Percentiles rank a stretch among this genome's conserved stretches.
Conservation (phyloP, 441 rosid species). For the Pelargonium australe region DNA sequence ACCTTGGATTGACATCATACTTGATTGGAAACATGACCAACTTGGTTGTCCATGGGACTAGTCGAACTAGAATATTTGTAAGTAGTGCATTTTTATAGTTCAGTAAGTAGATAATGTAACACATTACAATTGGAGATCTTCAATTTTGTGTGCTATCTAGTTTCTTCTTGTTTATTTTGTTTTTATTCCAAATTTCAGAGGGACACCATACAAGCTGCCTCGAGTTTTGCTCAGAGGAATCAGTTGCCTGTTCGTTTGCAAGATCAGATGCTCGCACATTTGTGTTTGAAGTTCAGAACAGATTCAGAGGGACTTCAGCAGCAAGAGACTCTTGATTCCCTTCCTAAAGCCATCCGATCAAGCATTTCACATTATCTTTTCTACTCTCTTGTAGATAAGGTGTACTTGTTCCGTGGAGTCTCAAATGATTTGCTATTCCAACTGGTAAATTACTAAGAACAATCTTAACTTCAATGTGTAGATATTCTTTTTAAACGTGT, state of each 20-base stretch:
- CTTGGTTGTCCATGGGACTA: conserved; percentile 81
- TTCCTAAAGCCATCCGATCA: conserved; percentile 84
- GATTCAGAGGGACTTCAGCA: conserved; percentile 87
- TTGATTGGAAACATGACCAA: conserved; percentile 91
- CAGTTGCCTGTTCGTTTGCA: conserved; percentile 61
- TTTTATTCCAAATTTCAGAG: conserved; percentile 38
- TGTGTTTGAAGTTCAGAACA: conserved; percentile 68
- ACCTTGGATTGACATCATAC: conserved; percentile 71
- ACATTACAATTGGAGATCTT: background rate
- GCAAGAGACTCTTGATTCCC: conserved; percentile 70
- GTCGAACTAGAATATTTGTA: conserved; percentile 78
- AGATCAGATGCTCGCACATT: conserved; percentile 90
- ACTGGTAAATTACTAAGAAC: conserved; percentile 40
- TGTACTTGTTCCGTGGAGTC: conserved; percentile 80
- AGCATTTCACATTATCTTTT: conserved; percentile 68
- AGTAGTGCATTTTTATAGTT: background rate
- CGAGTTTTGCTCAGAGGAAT: conserved; percentile 73
- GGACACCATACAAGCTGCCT: conserved; percentile 72
- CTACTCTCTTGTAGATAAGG: conserved; percentile 67
- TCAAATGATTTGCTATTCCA: conserved; percentile 92
- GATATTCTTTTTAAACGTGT: background rate
- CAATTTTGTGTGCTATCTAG: conserved; percentile 1
- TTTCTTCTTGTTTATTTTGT: background rate
- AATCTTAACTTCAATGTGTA: background rate
- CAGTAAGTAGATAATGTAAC: conserved; percentile 10